Conservation (phyloP, 768 basidiomycete genomes). For the Megacollybia marginata region DNA sequence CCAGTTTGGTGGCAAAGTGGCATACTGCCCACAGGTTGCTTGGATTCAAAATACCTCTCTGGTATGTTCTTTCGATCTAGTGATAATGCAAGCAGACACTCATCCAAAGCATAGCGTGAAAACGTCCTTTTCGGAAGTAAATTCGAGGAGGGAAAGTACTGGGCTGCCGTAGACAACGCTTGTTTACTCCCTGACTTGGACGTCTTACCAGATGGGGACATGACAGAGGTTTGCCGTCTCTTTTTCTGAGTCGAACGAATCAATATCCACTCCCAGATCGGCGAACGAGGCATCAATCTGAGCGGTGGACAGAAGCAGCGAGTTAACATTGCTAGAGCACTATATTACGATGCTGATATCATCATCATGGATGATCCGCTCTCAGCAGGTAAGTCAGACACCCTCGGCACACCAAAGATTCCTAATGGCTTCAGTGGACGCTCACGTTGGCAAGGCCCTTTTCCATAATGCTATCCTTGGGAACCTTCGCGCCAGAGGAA, state of each 20-base stretch:
- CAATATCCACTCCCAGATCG: constrained; percentile 35
- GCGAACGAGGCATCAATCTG: constrained; percentile 64
- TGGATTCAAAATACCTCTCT: constrained; percentile 72
- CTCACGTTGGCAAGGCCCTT: constrained; percentile 65
- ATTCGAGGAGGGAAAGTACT: constrained; percentile 60
- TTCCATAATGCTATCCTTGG: constrained; percentile 57
- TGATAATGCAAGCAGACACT: neutral
- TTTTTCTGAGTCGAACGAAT: neutral
- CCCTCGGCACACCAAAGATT: neutral
- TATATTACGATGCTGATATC: constrained; percentile 60
- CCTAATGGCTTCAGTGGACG: constrained; percentile 46
- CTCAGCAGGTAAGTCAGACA: constrained; percentile 40
- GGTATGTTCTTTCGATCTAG: constrained; percentile 25
- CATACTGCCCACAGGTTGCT: constrained; percentile 66
- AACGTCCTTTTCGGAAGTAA: constrained; percentile 63
- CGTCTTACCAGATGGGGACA: constrained; percentile 60
- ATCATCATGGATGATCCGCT: constrained; percentile 60
- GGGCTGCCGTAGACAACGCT: constrained; percentile 51
- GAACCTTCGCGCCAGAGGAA: constrained; percentile 33
- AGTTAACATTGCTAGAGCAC: constrained; percentile 62
- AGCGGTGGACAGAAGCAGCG: constrained; percentile 63
- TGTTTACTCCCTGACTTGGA: constrained; percentile 59
- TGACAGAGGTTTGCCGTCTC: constrained; percentile 48
- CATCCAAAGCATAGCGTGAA: constrained; percentile 33
- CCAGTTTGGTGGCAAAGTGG: constrained; percentile 54